Evolutionary conservation across 371 early-diverging fungal species (phyloP).

Genomic region (Neoconidiobolus thromboides): DNA sequence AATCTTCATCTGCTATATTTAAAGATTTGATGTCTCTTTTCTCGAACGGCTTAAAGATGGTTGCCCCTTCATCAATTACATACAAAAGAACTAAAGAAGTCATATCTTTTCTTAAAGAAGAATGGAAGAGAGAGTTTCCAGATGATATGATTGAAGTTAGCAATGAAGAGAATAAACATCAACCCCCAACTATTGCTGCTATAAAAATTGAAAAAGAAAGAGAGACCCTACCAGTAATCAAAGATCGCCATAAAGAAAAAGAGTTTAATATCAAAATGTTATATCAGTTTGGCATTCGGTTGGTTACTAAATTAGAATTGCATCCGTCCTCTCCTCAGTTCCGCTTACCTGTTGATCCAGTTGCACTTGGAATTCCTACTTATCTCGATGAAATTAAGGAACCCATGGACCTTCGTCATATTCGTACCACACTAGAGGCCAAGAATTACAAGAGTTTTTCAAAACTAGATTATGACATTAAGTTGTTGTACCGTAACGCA

Average conservation of each 20-base stretch:
- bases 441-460: slow-evolving; percentile 47
- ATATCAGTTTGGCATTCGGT: neutral
- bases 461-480: slow-evolving; percentile 70
- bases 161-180: too few species aligned
- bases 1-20: too few species aligned
- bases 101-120: too few species aligned
- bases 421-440: slow-evolving; percentile 62
- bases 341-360: slow-evolving; percentile 81
- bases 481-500: slow-evolving; percentile 84
- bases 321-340: slow-evolving; percentile 59
- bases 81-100: too few species aligned
- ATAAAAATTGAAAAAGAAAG: too few species aligned
- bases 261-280: neutral
- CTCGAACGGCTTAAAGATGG: too few species aligned
- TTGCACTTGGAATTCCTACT: slow-evolving; percentile 78
- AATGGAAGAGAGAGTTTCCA: too few species aligned
- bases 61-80: too few species aligned
- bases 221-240: too few species aligned
- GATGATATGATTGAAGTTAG: too few species aligned
- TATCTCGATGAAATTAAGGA: slow-evolving; percentile 84
- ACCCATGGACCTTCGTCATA: slow-evolving; percentile 97
- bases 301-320: slow-evolving; percentile 12
- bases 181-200: too few species aligned
- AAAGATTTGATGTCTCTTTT: too few species aligned
- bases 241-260: neutral